Base-by-base conservation (phyloP, 2,329 filamentous ascomycete species). In the Fusarium sp. region DNA sequence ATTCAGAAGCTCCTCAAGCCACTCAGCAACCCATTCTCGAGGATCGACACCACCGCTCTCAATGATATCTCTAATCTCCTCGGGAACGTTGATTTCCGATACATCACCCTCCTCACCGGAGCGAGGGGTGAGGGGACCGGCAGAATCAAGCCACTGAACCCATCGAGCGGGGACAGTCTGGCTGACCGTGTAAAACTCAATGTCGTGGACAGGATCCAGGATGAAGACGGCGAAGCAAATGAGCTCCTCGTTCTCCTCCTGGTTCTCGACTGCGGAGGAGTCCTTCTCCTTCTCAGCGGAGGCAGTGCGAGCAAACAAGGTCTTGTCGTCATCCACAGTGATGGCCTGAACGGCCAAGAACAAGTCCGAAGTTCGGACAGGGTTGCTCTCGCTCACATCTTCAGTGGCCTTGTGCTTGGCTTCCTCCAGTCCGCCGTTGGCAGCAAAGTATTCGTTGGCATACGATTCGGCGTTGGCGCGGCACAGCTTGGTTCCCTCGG, bases 281-380 rank as follows among this genome's bases (percentile, higher is more conserved):
- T 88, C 86, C 80, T 89, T 88, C 70, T 91, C 88, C 73, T 89
- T 88, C 66, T 89, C 86, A 67, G 82, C 83, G 0, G 86, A 84
- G 5, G 89, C 77, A 76, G 88, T 82, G 80, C 90, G 83, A 75
- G 91, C 85, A 81, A 98, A 98, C 2, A 97, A 86, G 1, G 91
- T 89, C 65, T 88, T 85, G 70, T 93, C 91, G 1, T 85, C 85
- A 10, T 91, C 88, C 73, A 93, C 89, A 61, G 86, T 88, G 78
- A 98, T 91, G 11, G 97, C 95, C 84, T 99, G 97, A 36, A 99
- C 92, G n/a, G 95, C 91, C 35, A 99, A 88, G 88, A 99, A 99
- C 73, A 99, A 94, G 81, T 99, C 95, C 68, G 94, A 97, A 80
- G 93, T 97, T 66, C 97, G 91, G 14, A 97, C 95, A 0, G 97